phyloP scores from a whole-genome alignment of 306 rosid species.

The Prunus mume region DNA sequence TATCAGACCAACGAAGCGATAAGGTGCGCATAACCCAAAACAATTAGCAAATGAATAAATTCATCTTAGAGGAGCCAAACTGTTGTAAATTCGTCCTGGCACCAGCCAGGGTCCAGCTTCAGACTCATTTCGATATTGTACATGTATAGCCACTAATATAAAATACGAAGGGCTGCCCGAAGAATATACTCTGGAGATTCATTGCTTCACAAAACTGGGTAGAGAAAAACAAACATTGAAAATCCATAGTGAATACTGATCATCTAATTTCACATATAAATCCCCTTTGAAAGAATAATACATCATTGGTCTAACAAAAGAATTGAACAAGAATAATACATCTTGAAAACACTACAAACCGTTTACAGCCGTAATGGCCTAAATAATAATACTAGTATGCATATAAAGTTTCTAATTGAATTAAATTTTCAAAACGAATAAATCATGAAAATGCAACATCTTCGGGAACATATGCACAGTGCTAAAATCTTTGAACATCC shows the following conservation, averaged over 20 bases:
- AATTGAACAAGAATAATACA: slow-evolving; percentile 1
- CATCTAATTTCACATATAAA: not conserved
- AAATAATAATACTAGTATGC: not conserved
- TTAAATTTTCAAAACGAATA: not conserved
- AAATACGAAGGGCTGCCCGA: not conserved
- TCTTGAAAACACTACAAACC: not conserved
- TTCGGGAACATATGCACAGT: slow-evolving; percentile 15
- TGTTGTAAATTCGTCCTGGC: too few species aligned
- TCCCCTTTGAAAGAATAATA: not conserved
- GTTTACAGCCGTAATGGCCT: not conserved
- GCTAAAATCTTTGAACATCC: slow-evolving; percentile 3
- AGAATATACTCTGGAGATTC: not conserved
- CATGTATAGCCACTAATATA: not conserved
- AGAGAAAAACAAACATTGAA: not conserved
- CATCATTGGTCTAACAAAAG: slow-evolving; percentile 10
- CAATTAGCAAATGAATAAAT: too few species aligned
- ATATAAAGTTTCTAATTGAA: not conserved
- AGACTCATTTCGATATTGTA: not conserved
- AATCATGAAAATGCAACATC: not conserved
- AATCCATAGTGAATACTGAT: not conserved
- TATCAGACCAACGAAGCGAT: too few species aligned
- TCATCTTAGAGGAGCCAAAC: too few species aligned
- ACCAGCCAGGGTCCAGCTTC: not conserved
- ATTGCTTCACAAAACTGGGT: not conserved
- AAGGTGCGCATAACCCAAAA: too few species aligned